phyloP scores from a whole-genome alignment of 73 alveolate genomes.

The Tetrahymena malaccensis region DNA sequence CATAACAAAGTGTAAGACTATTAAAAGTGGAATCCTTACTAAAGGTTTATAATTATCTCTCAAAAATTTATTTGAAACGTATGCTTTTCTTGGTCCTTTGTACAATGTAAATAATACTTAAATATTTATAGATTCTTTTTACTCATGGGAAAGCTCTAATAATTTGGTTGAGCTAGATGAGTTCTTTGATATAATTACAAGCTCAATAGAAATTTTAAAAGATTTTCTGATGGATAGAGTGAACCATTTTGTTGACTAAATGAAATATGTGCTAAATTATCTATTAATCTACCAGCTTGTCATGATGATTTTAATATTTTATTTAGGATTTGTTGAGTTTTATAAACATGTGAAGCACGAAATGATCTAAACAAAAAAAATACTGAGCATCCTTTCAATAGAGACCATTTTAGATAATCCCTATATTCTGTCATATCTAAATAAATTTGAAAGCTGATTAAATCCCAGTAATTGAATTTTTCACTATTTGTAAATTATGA shows the following conservation, averaged over 20 bases:
- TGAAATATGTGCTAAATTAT: neutral
- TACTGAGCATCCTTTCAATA: neutral
- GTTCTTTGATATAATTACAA: neutral
- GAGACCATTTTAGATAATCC: neutral
- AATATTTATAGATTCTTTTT: neutral
- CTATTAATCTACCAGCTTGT: neutral
- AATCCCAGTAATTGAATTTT: too few species aligned
- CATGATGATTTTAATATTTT: neutral
- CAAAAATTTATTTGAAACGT: neutral
- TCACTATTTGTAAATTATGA: too few species aligned
- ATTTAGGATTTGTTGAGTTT: neutral
- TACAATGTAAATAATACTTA: neutral
- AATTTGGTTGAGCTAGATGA: neutral
- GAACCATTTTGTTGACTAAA: neutral
- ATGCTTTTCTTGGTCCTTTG: neutral
- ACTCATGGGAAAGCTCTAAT: neutral
- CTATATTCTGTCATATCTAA: neutral
- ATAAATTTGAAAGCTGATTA: too few species aligned
- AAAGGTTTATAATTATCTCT: neutral
- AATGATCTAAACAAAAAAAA: neutral
- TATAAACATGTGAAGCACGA: neutral
- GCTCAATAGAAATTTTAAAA: neutral
- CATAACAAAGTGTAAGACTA: neutral
- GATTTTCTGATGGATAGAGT: neutral
- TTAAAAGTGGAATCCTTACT: neutral